phyloP scores from a whole-genome alignment of 2,329 filamentous ascomycete genomes.

The Curvularia eragrostidis region DNA sequence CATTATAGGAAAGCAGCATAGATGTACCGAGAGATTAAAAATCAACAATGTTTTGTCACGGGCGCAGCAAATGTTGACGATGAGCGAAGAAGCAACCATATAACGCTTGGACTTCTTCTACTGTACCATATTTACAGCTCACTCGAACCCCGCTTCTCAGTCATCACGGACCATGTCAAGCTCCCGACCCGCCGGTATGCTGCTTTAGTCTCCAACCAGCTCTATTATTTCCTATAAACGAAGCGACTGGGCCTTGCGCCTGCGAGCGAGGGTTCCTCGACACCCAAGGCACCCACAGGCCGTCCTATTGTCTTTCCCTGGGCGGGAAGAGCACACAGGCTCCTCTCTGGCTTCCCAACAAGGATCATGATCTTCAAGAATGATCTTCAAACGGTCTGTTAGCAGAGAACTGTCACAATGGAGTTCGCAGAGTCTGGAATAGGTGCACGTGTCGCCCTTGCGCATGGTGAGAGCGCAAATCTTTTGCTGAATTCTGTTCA shows the following conservation, averaged over 20 bases:
- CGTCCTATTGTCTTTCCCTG: neutral
- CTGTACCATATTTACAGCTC: conserved; percentile 2
- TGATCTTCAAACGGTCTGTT: conserved; percentile 1
- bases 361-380: conserved; percentile 2
- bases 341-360: neutral
- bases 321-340: neutral
- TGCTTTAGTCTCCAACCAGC: neutral
- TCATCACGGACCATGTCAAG: neutral
- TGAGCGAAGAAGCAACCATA: conserved; percentile 4
- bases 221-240: conserved; percentile 1
- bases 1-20: neutral
- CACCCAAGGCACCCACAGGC: neutral
- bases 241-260: neutral
- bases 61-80: neutral
- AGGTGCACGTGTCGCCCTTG: neutral
- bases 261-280: neutral
- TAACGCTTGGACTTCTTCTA: conserved; percentile 6
- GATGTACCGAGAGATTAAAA: neutral
- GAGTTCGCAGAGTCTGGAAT: neutral
- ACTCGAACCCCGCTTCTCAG: conserved; percentile 8
- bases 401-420: conserved; percentile 1
- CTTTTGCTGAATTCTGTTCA: conserved; percentile 4
- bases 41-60: neutral
- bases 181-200: neutral
- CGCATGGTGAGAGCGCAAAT: neutral